Conservation (phyloP, 2,329 filamentous ascomycete species). For the Clonostachys rhizophaga region DNA sequence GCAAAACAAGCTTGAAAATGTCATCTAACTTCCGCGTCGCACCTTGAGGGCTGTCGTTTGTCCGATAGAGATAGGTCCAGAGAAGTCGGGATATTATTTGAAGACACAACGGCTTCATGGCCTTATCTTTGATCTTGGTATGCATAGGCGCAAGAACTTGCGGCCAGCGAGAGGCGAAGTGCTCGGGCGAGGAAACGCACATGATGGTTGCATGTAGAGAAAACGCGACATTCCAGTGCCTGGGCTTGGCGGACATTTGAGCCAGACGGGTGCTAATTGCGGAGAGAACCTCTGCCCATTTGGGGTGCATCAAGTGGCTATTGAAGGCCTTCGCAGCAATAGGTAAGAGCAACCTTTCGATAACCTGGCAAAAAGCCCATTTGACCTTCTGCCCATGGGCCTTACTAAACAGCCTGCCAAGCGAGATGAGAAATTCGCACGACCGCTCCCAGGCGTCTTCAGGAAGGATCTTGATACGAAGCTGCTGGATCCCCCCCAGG, state of each 20-base stretch:
- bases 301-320: conserved; percentile 72
- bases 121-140: conserved; percentile 78
- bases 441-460: conserved; percentile 77
- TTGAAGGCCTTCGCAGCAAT: conserved; percentile 76
- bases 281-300: conserved; percentile 83
- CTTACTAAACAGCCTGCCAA: conserved; percentile 78
- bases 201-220: conserved; percentile 82
- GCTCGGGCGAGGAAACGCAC: conserved; percentile 82
- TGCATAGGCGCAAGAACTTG: conserved; percentile 74
- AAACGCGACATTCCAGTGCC: conserved; percentile 87
- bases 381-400: conserved; percentile 89
- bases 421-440: conserved; percentile 79
- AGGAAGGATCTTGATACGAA: conserved; percentile 71
- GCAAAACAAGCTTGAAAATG: conserved; percentile 78
- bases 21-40: conserved; percentile 83
- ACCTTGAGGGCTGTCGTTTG: conserved; percentile 63
- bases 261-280: conserved; percentile 73
- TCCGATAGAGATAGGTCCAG: conserved; percentile 92
- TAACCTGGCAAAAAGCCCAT: conserved; percentile 87
- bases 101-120: conserved; percentile 72
- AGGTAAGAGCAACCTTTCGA: conserved; percentile 81
- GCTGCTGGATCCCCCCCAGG: conserved; percentile 84
- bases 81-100: conserved; percentile 86
- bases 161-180: conserved; percentile 82
- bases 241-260: conserved; percentile 85